Evolutionary conservation across 176 grass and related monocot species (phyloP).

Genomic region (Elaeis guineensis): DNA sequence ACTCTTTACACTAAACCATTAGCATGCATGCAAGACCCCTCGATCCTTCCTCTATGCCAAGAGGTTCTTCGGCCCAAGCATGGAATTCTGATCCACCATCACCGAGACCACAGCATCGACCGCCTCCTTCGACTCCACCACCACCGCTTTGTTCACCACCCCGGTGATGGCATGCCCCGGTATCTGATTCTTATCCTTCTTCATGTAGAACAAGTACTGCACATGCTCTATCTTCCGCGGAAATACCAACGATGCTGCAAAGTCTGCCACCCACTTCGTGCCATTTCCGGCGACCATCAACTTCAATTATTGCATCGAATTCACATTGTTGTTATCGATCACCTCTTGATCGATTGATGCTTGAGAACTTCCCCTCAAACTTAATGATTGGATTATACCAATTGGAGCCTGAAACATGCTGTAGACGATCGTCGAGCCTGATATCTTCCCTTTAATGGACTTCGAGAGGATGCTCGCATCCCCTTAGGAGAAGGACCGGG

Average conservation of each 20-base stretch:
- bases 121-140: constrained; percentile 14
- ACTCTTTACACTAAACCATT: too few relatives aligned
- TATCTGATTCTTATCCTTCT: neutral
- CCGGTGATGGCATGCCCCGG: constrained; percentile 24
- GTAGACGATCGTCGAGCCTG: too few relatives aligned
- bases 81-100: constrained; percentile 24
- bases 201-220: constrained; percentile 19
- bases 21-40: too few relatives aligned
- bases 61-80: constrained; percentile 1
- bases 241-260: constrained; percentile 21
- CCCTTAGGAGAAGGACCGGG: too few relatives aligned
- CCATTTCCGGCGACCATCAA: constrained; percentile 20
- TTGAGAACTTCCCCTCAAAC: too few relatives aligned
- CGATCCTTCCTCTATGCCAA: too few relatives aligned
- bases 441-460: too few relatives aligned
- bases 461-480: too few relatives aligned
- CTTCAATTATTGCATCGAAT: constrained; percentile 14
- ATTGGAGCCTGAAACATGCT: too few relatives aligned
- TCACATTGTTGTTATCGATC: constrained; percentile 17
- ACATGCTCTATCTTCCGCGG: constrained; percentile 20
- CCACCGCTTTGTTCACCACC: constrained; percentile 17
- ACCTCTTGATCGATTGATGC: constrained; percentile 13
- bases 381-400: too few relatives aligned
- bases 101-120: constrained; percentile 18
- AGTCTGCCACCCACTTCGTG: constrained; percentile 31